These are phyloP conservation scores for Penicillium sp. DNA, from an alignment of 2,329 filamentous ascomycete genomes.

Conservation along the genomic window DNA sequence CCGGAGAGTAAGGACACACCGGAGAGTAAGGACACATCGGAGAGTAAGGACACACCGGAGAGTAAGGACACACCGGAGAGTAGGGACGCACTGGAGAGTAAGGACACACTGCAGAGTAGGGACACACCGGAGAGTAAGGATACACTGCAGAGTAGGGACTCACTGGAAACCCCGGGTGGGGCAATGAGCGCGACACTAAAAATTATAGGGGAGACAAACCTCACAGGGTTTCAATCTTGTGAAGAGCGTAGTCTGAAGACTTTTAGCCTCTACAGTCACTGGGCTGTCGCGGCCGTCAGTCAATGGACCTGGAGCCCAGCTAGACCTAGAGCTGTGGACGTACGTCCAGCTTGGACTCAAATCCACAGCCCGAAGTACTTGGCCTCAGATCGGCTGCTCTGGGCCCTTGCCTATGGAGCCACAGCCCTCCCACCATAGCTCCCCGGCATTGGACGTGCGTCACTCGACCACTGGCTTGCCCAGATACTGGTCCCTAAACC, in stretches of 20 bases:
- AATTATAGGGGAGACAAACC: background rate
- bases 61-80: too few species aligned
- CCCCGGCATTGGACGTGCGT: background rate
- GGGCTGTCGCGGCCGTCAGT: background rate
- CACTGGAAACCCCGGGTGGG: too few species aligned
- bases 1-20: too few species aligned
- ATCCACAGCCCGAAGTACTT: background rate
- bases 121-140: too few species aligned
- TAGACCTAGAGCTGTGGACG: background rate
- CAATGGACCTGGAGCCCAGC: too few species aligned
- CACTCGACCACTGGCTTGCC: too few species aligned
- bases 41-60: too few species aligned
- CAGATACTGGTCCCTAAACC: background rate
- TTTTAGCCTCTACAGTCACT: background rate
- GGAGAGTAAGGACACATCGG: too few species aligned
- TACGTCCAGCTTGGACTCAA: background rate
- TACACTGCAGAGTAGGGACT: too few species aligned
- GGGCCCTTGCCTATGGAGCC: background rate
- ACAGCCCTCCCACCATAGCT: background rate
- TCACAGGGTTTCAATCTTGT: background rate
- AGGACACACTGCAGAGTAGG: too few species aligned
- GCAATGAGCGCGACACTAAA: background rate
- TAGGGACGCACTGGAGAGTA: too few species aligned
- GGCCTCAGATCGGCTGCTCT: background rate
- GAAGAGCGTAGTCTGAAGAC: background rate